Conservation (phyloP, 139 green algal genomes). For the Picochlorum sp. region DNA sequence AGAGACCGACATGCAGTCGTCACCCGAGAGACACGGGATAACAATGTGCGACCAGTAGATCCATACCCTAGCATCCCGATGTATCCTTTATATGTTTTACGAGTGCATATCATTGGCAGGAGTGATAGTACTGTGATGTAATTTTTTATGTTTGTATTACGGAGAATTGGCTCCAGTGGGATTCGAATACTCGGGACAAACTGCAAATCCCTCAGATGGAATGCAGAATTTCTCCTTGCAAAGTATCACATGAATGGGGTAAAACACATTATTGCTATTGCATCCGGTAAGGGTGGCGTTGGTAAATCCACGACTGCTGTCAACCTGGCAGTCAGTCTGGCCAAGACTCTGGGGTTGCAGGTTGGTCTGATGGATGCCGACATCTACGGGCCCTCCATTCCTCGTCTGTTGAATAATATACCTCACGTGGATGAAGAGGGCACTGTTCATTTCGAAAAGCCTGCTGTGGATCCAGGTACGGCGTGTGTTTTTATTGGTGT, state of each 20-base stretch:
- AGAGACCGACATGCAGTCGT: slow-evolving; percentile 1
- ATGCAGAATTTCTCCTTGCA: slow-evolving; percentile 9
- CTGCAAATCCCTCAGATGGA: background rate
- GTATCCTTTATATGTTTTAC: too few relatives aligned
- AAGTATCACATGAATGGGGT: slow-evolving; percentile 34
- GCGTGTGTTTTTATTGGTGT: background rate
- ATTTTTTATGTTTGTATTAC: too few relatives aligned
- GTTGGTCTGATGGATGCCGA: slow-evolving; percentile 90
- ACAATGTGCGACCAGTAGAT: too few relatives aligned
- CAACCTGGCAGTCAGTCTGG: slow-evolving; percentile 80
- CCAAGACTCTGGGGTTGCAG: slow-evolving; percentile 37
- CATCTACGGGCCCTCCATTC: slow-evolving; percentile 82
- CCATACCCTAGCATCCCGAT: too few relatives aligned
- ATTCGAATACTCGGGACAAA: too few relatives aligned
- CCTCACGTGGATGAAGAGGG: too few relatives aligned
- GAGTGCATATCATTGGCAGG: too few relatives aligned
- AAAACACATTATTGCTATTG: slow-evolving; percentile 73
- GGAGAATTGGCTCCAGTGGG: too few relatives aligned
- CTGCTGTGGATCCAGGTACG: slow-evolving; percentile 19
- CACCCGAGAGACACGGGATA: too few relatives aligned
- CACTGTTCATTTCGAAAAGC: slow-evolving; percentile 27
- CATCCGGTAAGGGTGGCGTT: slow-evolving; percentile 87
- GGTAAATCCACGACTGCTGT: slow-evolving; percentile 88
- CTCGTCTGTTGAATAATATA: slow-evolving; percentile 70
- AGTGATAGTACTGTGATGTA: too few relatives aligned